Percentiles rank a stretch among this genome's conserved stretches.
Evolutionary conservation across 768 basidiomycete species (phyloP).

Genomic region (Podaxis sp.): DNA sequence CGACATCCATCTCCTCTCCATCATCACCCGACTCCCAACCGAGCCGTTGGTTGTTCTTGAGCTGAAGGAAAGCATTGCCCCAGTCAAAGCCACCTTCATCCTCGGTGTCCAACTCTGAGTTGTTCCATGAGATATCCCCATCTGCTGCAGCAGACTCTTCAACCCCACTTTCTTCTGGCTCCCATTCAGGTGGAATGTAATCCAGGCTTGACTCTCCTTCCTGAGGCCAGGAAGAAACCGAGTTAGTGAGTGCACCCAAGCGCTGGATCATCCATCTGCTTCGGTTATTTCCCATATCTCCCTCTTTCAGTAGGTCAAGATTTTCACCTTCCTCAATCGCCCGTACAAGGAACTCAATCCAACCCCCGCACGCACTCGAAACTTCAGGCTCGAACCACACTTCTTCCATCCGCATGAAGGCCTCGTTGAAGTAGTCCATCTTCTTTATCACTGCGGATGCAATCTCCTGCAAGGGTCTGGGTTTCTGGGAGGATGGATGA

Average conservation of each 20-base stretch:
- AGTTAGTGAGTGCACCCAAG: conserved; percentile 32
- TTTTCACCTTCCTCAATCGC: conserved; percentile 43
- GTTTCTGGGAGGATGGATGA: conserved; percentile 45
- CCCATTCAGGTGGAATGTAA: conserved; percentile 43
- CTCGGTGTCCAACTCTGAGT: conserved; percentile 34
- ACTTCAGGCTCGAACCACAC: conserved; percentile 51
- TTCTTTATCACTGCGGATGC: conserved; percentile 43
- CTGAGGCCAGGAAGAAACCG: conserved; percentile 27
- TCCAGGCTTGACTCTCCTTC: conserved; percentile 35
- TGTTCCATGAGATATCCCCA: conserved; percentile 40
- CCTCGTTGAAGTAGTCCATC: conserved; percentile 55
- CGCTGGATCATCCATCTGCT: conserved; percentile 45
- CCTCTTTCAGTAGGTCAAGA: conserved; percentile 36
- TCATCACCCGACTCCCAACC: conserved; percentile 17
- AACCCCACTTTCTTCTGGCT: conserved; percentile 30
- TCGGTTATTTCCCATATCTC: conserved; percentile 29
- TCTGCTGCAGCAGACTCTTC: conserved; percentile 37
- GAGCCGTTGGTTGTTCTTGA: conserved; percentile 8
- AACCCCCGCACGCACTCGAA: conserved; percentile 52
- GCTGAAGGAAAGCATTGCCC: conserved; percentile 18
- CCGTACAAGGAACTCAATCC: conserved; percentile 52
- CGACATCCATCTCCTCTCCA: conserved; percentile 12
- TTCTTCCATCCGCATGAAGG: conserved; percentile 46
- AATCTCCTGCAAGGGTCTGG: conserved; percentile 44
- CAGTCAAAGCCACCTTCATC: conserved; percentile 23